Evolutionary conservation across 768 basidiomycete species (phyloP), one percentile per base, ranked within the genome.

Genomic region (Boletus speciosus): DNA sequence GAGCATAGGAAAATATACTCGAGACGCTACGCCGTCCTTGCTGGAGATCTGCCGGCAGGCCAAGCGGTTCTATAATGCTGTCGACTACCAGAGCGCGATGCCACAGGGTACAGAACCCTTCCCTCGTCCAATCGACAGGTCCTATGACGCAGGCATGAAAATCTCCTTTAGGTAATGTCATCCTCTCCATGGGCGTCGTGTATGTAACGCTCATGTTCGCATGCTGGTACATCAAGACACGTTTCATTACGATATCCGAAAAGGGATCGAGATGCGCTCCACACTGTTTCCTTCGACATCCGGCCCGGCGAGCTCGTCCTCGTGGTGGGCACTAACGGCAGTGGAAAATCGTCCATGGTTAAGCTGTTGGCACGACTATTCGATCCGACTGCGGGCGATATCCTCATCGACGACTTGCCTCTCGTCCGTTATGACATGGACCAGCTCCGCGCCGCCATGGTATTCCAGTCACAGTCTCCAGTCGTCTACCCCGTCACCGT

Each of bases 291-390:
- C 10, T 63, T 72, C 41, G 68, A 72, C 0, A 56, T 71, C 42
- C 36, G 56, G 1, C 64, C 66, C 3, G 70, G 70, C 21, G 59
- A 68, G 19, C 59, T 68, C 25, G 63, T 73, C 37, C 63, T 72
- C 32, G 56, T 71, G 1, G 71, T 71, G 1, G 71, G 71, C 23
- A 51, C 53, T 32, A 68, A 68, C 36, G 66, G 67, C 0, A 65
- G 66, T 39, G 67, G 67, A 11, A 68, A 68, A 49, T 68, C 66
- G 11, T 54, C 68, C 2, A 44, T 83, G 19, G 66, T 83, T 16
- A 80, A 80, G 42, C 66, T 84, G 12, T 64, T 85, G 5, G 71
- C 79, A 0, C 69, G 80, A 1, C 61, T 82, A 4, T 82, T 79
- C 60, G 76, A 80, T 46, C 73, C 76, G 0, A 71, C 72, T 0